Conservation (phyloP, 2,329 filamentous ascomycete genomes). For the Trichoderma semiorbis region DNA sequence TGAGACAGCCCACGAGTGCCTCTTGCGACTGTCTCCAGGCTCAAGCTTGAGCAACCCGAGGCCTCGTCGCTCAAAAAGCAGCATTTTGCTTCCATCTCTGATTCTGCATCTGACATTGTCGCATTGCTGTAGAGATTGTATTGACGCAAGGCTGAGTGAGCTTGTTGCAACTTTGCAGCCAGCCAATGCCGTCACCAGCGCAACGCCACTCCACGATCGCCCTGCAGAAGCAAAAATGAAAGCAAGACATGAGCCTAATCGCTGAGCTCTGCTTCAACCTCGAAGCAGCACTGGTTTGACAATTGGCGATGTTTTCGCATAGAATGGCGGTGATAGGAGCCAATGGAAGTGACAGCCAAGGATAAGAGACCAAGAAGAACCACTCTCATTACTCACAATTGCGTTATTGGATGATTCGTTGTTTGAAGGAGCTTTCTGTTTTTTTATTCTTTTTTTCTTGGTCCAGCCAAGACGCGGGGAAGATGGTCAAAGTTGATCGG, state of each 20-base stretch:
- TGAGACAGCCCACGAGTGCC: not conserved
- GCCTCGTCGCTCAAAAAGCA: not conserved
- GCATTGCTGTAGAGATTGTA: not conserved
- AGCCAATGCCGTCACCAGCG: not conserved
- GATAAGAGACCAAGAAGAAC: not conserved
- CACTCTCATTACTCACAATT: constrained; percentile 4
- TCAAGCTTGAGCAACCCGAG: not conserved
- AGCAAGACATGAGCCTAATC: not conserved
- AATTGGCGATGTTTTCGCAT: not conserved
- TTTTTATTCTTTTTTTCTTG: not conserved
- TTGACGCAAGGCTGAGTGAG: not conserved
- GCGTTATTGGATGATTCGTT: not conserved
- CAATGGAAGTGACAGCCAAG: not conserved
- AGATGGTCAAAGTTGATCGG: not conserved
- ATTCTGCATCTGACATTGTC: not conserved
- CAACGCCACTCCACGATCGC: not conserved
- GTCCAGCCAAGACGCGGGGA: constrained; percentile 11
- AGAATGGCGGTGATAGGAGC: not conserved
- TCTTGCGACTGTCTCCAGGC: not conserved
- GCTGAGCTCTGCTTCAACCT: not conserved
- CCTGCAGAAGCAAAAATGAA: not conserved
- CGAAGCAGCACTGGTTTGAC: not conserved
- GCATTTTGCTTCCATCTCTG: not conserved
- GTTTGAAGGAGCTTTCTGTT: not conserved
- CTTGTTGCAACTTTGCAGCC: not conserved